Conservation (phyloP, 495 filamentous ascomycete genomes). For the Halenospora varia region DNA sequence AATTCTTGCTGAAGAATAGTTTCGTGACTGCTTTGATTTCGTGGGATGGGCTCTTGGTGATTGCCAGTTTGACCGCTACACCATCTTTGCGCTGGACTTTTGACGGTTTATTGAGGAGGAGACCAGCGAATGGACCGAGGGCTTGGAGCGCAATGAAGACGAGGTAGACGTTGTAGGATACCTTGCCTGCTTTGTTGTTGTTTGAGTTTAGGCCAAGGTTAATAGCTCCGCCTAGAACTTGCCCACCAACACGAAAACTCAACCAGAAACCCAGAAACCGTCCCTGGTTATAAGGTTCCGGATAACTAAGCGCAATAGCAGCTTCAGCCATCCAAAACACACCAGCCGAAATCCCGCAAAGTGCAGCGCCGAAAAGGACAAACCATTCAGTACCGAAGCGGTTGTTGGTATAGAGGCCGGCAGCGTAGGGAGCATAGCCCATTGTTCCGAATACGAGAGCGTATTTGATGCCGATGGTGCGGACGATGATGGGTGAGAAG, state of each 20-base stretch:
- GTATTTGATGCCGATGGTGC: conserved; percentile 59
- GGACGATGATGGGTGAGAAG: conserved; percentile 51
- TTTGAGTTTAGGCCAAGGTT: conserved; percentile 57
- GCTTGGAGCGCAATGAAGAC: conserved; percentile 61
- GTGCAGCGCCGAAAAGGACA: conserved; percentile 56
- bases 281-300: conserved; percentile 58
- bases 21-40: conserved; percentile 49
- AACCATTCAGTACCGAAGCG: conserved; percentile 61
- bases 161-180: conserved; percentile 57
- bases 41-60: conserved; percentile 38
- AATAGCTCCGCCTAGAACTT: conserved; percentile 62
- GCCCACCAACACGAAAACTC: conserved; percentile 54
- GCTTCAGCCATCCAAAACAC: conserved; percentile 67
- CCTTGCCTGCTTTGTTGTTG: conserved; percentile 48
- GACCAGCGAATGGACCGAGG: conserved; percentile 47
- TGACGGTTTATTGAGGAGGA: conserved; percentile 48
- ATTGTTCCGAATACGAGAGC: conserved; percentile 58
- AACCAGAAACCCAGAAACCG: conserved; percentile 60
- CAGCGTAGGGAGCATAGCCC: conserved; percentile 62
- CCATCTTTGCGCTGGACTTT: conserved; percentile 56
- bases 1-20: conserved; percentile 47
- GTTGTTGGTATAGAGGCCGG: conserved; percentile 64
- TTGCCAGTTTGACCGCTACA: conserved; percentile 44
- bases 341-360: conserved; percentile 61
- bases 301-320: conserved; percentile 61